Base-by-base conservation (phyloP, 371 early-diverging fungal species). In the Mortierella polycephala region DNA sequence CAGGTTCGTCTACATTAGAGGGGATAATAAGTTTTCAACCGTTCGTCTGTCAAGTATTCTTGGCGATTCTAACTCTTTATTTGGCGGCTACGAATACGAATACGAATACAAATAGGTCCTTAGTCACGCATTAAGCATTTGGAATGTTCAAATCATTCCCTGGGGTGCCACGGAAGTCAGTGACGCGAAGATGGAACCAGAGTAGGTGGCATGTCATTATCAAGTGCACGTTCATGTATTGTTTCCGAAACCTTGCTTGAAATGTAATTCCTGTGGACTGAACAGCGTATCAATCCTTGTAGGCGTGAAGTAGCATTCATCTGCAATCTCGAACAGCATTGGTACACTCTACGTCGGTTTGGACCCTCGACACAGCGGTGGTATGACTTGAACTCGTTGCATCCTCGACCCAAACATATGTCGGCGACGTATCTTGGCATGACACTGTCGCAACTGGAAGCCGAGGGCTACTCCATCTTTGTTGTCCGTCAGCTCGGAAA, bases 271-370 rank as follows among this genome's bases (percentile, higher is more conserved):
- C 30, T 30, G 30, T 30, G 30, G 30, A 30, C 30, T 30, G 30
- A 56, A 60, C 13, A 10, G 1, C 46, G 12, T 47, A 12, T 65
- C n/a, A 7, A 21, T 37, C 45, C 13, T 59, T 57, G 2, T 69
- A 76, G 74, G 57, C 57, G 67, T 10, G 75, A 79, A 55, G 45
- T 53, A 5, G 71, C 71, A 5, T 81, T 74, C 30, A 71, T 75
- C 18, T 76, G 73, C 65, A 75, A 82, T 53, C 52, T 76, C 52
- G 56, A 71, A 40, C 37, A 83, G 60, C 86, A 84, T 55, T 89
- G 91, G 91, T 90, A 91, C 64, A 92, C 91, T 2, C 61, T 94
- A 23, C 85, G 94, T 5, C 84, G 87, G 45, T 92, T 93, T 68
- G 87, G 88, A 14, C 73, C 82, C 1, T 83, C 84, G 8, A 71